Conservation (phyloP, 192 early-diverging fungal species). For the Chytriomyces confervae region DNA sequence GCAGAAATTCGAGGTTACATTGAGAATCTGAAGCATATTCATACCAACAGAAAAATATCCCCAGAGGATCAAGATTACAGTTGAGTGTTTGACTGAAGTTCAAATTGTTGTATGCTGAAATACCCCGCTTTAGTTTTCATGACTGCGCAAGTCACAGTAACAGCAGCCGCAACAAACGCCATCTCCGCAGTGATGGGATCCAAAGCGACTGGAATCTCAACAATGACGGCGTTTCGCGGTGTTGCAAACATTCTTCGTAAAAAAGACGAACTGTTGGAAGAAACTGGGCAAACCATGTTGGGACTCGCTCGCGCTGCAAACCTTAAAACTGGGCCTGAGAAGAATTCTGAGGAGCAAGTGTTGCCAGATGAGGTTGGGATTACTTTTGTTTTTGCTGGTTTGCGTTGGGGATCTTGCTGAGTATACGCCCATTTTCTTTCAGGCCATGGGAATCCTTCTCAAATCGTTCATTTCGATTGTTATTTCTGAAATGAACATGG, state of each 20-base stretch:
- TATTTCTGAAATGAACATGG: constrained; percentile 89
- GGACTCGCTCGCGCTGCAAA: not conserved
- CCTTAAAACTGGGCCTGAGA: constrained; percentile 5
- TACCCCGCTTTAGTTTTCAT: constrained; percentile 37
- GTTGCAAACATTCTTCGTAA: constrained; percentile 1
- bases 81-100: constrained; percentile 7
- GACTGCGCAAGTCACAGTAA: constrained; percentile 36
- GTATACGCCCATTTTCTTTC: too few species aligned
- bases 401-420: too few species aligned
- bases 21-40: constrained; percentile 41
- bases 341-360: constrained; percentile 55
- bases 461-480: constrained; percentile 61
- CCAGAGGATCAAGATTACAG: constrained; percentile 47
- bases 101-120: not conserved
- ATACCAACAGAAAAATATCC: constrained; percentile 36
- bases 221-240: too few species aligned
- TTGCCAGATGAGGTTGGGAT: constrained; percentile 55
- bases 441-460: constrained; percentile 32
- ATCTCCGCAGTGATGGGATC: constrained; percentile 28
- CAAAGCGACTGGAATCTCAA: constrained; percentile 22
- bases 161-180: constrained; percentile 52
- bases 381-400: constrained; percentile 19
- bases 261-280: constrained; percentile 24
- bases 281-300: constrained; percentile 16
- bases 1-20: constrained; percentile 54